Base-by-base conservation (phyloP, 1,284 basidiomycete genomes). In the Singerocomus inundabilis region DNA sequence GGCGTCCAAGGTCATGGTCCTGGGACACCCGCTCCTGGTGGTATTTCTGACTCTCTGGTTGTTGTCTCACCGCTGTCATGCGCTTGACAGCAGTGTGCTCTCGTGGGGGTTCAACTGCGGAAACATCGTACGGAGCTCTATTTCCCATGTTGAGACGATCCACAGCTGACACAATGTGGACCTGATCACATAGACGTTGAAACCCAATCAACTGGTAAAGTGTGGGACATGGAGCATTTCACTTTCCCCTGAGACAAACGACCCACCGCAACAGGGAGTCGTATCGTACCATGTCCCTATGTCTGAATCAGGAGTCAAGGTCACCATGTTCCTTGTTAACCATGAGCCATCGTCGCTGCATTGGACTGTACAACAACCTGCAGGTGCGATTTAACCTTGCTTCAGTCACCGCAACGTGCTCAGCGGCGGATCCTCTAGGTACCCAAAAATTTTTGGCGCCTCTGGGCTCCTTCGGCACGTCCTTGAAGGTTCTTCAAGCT, bases 311-410 rank as follows among this genome's bases (percentile, higher is more conserved):
- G 44, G 41, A 39, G 53, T 44, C 29, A 41, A 26, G 11, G 37
- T 30, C 11, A 49, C 46, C 13, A 34, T 40, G 18, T 40, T 40
- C n/a, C 18, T 33, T 25, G 30, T 53, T 38, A 57, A 49, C 6
- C 6, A 21, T n/a, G 40, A 41, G 3, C 24, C 46, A 3, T 49
- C 50, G 13, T 39, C 47, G 38, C 32, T 52, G 18, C 35, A 30
- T 26, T 65, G 64, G 64, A 47, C 48, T 26, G n/a, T 45, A n/a
- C 47, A 40, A 40, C 33, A 47, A 45, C 49, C 38, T 39, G 29
- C 37, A 37, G 62, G 61, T 61, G 32, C 28, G 52, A 42, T 34
- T 13, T 15, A 6, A 15, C 33, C 31, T 11, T 13, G 16, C 25
- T 16, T 41, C 5, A 13, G 4, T 24, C 24, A 3, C 16, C 36